Evolutionary conservation across 495 filamentous ascomycete species (phyloP), one percentile per base, ranked within the genome.

Genomic region (Hyaloscypha hepaticicola): DNA sequence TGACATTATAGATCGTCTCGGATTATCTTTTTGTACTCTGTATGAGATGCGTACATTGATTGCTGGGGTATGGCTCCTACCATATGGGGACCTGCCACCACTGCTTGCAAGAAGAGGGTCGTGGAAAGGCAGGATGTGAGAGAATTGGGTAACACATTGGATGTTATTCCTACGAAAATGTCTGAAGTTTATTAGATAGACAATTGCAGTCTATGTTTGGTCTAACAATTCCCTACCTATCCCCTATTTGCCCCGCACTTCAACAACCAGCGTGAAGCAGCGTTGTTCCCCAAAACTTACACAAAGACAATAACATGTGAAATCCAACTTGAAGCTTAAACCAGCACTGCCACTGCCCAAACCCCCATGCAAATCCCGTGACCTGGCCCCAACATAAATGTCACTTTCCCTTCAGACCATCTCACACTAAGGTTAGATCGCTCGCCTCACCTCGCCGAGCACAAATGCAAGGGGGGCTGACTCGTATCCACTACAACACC

Each of bases 1-100:
- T 45, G n/a, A n/a, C n/a, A n/a, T n/a, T 45, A 45, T 45, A 45
- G 38, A 45, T 45, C 38, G 38, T 45, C 38, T 45, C 38, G 38
- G 38, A 45, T 45, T 45, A 14, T 19, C 38, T 45, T 45, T n/a
- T 45, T 45, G 38, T 45, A 45, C 38, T 11, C 38, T 45, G 38
- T 45, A 45, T 45, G 38, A 45, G 38, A 45, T 45, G 6, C 38
- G 38, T 45, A 11, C 38, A 14, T 45, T 45, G 6, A 16, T 16
- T 11, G 38, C 38, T 45, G 14, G 38, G 31, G 12, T 34, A 34
- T 34, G 5, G 5, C 5, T 34, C 31, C 31, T 34, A 5, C 5
- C 38, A 45, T n/a, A 45, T 9, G 38, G 38, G 9, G 38, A 16
- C 19, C 38, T 45, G 38, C 38, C 14, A 16, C 19, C 38, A 45